Evolutionary conservation across 2,329 filamentous ascomycete species (phyloP).

Genomic region (Phoma herbarum): DNA sequence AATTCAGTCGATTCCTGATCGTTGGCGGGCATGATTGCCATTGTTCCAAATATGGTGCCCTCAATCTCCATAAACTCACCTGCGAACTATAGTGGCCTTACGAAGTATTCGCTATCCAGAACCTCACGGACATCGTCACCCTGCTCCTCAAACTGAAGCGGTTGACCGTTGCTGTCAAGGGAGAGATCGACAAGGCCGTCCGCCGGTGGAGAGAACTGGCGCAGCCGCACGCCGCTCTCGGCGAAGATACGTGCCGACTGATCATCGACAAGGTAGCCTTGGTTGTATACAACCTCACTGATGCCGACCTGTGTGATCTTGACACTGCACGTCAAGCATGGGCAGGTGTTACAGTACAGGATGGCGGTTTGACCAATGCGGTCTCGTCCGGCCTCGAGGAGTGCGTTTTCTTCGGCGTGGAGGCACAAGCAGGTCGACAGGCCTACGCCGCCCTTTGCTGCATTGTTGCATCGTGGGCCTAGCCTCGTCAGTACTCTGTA

Average conservation of each 20-base stretch:
- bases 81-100: slow-evolving; percentile 26
- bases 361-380: slow-evolving; percentile 82
- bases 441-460: slow-evolving; percentile 72
- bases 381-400: slow-evolving; percentile 92
- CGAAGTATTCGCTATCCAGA: slow-evolving; percentile 36
- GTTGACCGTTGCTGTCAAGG: slow-evolving; percentile 9
- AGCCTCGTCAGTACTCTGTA: slow-evolving; percentile 8
- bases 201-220: slow-evolving; percentile 78
- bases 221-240: slow-evolving; percentile 81
- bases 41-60: neutral
- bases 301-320: slow-evolving; percentile 99
- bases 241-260: slow-evolving; percentile 80
- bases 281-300: slow-evolving; percentile 91
- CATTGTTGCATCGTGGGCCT: slow-evolving; percentile 80
- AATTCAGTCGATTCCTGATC: neutral
- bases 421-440: slow-evolving; percentile 91
- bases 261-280: slow-evolving; percentile 93
- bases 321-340: slow-evolving; percentile 96
- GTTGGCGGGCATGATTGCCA: neutral
- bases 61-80: neutral
- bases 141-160: slow-evolving; percentile 4
- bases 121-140: slow-evolving; percentile 34
- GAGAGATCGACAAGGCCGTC: slow-evolving; percentile 46
- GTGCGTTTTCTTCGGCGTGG: slow-evolving; percentile 97
- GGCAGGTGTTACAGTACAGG: slow-evolving; percentile 95